Base-by-base conservation (phyloP, 352 stramenopile genomes). In the Globisporangium radiosum region DNA sequence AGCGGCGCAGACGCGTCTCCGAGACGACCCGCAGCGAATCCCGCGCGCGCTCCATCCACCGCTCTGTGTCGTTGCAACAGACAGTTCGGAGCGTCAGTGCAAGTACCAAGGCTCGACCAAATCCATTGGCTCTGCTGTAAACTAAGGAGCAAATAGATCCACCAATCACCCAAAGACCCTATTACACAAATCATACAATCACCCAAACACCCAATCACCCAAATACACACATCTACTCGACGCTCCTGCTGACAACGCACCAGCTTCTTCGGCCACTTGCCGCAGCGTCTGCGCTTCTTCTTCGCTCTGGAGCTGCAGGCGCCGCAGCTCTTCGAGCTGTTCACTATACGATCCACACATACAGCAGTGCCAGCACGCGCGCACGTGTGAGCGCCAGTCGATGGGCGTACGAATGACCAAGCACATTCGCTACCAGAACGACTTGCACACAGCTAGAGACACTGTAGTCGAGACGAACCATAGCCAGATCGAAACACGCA, bases 1-100 rank as follows among this genome's bases (percentile, higher is more conserved):
- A 79, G 38, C 75, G 76, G 55, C 78, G 81, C 62, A 94, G 65
- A 55, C 85, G 68, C 14, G 80, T 89, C 56, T 94, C 82, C 4
- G 81, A 92, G 57, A 94, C 89, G 25, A 94, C 81, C 54, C 81
- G 78, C 8, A 94, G 69, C 11, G 85, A 94, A 56, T 94, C 81
- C 2, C 82, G 82, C 10, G 85, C 78, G 39, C 85, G 81, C 43
- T 91, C 71, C 76, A 90, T 92, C 85, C 85, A 94, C 51, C 75
- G 77, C 58, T 92, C 76, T 90, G 56, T 33, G 25, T 33, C 25
- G 25, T 33, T 33, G 25, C 25, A 33, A 33, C 25, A 33, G 25
- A 33, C 25, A 33, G 25, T 3, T 33, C 25, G 25, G 25, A 33
- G 25, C 25, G 25, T 33, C 25, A 33, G 25, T 33, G 1, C 9